Conservation (phyloP, 345 rosid species). For the Eucalyptus cloeziana region DNA sequence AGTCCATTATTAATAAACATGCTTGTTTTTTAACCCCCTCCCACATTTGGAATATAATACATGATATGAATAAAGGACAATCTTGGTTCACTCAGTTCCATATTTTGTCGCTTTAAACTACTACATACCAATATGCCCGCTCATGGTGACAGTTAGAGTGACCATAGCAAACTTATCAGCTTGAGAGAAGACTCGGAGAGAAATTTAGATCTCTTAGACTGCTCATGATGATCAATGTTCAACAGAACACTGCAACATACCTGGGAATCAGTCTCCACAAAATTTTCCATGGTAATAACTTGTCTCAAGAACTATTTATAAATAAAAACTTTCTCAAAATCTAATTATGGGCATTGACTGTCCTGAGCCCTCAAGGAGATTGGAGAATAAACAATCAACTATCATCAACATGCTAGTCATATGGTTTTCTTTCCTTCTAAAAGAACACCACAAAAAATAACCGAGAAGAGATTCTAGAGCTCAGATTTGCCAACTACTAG, state of each 20-base stretch:
- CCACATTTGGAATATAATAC: background rate
- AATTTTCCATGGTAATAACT: no score
- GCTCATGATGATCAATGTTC: background rate
- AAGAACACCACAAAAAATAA: no score
- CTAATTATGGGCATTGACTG: no score
- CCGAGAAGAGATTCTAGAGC: no score
- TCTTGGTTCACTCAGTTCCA: background rate
- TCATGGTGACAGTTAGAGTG: background rate
- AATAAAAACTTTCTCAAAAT: no score
- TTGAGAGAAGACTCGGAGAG: background rate
- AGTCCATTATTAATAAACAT: background rate
- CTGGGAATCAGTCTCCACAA: constrained; percentile 73
- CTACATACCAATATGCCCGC: background rate
- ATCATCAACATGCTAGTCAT: no score
- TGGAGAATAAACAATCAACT: no score
- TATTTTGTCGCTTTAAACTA: background rate
- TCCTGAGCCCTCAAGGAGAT: no score
- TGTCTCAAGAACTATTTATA: no score
- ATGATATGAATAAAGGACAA: background rate
- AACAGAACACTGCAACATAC: constrained; percentile 7
- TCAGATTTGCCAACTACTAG: no score
- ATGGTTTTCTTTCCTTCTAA: no score
- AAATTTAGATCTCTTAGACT: background rate
- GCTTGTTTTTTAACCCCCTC: background rate
- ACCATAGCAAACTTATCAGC: background rate